Conservation (phyloP, 441 rosid species). For the Geranium incanum region DNA sequence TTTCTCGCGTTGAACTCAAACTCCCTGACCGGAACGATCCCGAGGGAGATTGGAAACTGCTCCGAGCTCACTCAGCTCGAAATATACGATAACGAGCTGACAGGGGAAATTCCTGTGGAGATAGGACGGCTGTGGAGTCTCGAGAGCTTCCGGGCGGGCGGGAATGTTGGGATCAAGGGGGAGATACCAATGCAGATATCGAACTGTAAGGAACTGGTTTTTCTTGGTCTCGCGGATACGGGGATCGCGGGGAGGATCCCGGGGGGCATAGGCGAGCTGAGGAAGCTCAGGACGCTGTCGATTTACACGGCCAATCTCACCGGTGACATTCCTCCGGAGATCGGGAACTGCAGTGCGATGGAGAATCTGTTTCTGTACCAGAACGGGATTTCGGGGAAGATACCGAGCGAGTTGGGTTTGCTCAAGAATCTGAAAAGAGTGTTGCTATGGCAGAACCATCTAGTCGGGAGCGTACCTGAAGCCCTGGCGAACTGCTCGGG, state of each 20-base stretch:
- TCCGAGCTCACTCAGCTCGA: constrained; percentile 44
- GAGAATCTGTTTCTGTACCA: constrained; percentile 54
- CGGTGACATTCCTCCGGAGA: constrained; percentile 47
- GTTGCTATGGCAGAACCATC: constrained; percentile 56
- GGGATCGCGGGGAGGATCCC: constrained; percentile 57
- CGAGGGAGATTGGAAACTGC: constrained; percentile 46
- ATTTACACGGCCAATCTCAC: constrained; percentile 55
- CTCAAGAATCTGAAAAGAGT: constrained; percentile 44
- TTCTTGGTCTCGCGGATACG: constrained; percentile 68
- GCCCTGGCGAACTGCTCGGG: constrained; percentile 41
- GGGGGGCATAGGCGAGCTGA: constrained; percentile 42
- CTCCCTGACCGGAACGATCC: constrained; percentile 38
- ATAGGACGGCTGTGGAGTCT: constrained; percentile 37
- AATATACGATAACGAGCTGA: constrained; percentile 52
- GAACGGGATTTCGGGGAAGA: constrained; percentile 44
- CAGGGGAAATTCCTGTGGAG: constrained; percentile 51
- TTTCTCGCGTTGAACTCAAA: constrained; percentile 44
- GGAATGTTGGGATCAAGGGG: constrained; percentile 48
- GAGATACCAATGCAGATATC: constrained; percentile 55
- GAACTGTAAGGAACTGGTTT: constrained; percentile 37
- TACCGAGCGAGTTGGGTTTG: constrained; percentile 48
- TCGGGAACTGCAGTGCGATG: constrained; percentile 49
- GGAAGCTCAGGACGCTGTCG: constrained; percentile 49
- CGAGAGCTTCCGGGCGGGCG: constrained; percentile 55
- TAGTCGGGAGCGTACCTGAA: constrained; percentile 44